These are phyloP conservation scores for Avicennia marina DNA, from an alignment of 257 asterid species.

Conservation along the genomic window DNA sequence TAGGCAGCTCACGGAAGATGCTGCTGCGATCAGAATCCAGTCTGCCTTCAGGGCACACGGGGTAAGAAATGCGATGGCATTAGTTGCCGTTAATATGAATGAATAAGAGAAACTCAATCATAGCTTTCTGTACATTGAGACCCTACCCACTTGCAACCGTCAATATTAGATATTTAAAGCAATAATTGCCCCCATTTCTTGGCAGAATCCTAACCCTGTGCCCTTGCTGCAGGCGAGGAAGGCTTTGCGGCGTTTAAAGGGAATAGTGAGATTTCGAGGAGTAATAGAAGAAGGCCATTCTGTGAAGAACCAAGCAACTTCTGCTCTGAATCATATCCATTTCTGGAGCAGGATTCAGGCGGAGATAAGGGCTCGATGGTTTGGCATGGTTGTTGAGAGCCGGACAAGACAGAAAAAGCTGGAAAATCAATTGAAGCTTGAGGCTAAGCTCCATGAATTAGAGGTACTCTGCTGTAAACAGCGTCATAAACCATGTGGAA, in stretches of 20 bases:
- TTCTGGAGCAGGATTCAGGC: slow-evolving; percentile 64
- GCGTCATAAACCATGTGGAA: too few relatives aligned
- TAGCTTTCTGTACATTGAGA: too few relatives aligned
- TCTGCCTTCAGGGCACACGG: slow-evolving; percentile 41
- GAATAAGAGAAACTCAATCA: too few relatives aligned
- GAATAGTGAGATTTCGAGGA: slow-evolving; percentile 38
- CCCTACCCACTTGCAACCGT: too few relatives aligned
- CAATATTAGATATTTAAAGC: too few relatives aligned
- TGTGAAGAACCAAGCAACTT: slow-evolving; percentile 36
- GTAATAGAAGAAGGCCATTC: slow-evolving; percentile 23
- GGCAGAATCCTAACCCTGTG: not conserved
- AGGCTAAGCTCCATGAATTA: slow-evolving; percentile 68
- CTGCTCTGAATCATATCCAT: slow-evolving; percentile 54
- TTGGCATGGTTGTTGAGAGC: slow-evolving; percentile 51
- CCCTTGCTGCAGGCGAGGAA: slow-evolving; percentile 43
- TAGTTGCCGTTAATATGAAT: too few relatives aligned
- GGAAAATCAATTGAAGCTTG: slow-evolving; percentile 56
- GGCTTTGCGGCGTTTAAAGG: slow-evolving; percentile 31
- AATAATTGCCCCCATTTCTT: too few relatives aligned
- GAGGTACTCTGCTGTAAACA: slow-evolving; percentile 38
- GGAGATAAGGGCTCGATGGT: slow-evolving; percentile 55
- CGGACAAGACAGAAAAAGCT: slow-evolving; percentile 45
- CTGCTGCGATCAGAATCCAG: slow-evolving; percentile 56
- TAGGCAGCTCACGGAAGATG: slow-evolving; percentile 20
- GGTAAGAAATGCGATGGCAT: slow-evolving; percentile 28